Conservation (phyloP, 805 yeast genomes). For the Candida nonsorbophila region DNA sequence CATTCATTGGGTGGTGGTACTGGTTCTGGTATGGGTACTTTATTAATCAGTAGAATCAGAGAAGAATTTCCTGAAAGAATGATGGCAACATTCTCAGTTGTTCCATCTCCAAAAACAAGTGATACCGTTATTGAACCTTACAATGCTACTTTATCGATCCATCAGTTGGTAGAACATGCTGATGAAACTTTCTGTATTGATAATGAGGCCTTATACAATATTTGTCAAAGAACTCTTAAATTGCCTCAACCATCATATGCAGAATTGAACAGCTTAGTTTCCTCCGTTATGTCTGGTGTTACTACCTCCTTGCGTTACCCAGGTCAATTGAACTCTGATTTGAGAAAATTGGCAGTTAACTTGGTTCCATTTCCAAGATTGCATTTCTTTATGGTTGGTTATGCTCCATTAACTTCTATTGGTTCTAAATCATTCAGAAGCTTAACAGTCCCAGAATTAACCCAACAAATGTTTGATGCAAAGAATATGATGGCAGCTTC, state of each 20-base stretch:
- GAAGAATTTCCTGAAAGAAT: slow-evolving; percentile 94
- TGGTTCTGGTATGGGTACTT: slow-evolving; percentile 95
- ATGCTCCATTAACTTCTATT: slow-evolving; percentile 83
- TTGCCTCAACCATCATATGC: slow-evolving; percentile 71
- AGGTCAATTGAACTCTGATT: slow-evolving; percentile 89
- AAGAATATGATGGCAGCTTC: slow-evolving; percentile 95
- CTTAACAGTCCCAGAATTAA: slow-evolving; percentile 82
- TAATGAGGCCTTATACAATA: slow-evolving; percentile 88
- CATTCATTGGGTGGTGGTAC: slow-evolving; percentile 73
- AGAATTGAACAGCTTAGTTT: slow-evolving; percentile 77
- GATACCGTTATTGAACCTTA: slow-evolving; percentile 96
- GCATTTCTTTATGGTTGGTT: slow-evolving; percentile 93
- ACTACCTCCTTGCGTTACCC: slow-evolving; percentile 93
- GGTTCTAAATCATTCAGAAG: slow-evolving; percentile 81
- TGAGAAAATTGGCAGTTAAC: slow-evolving; percentile 90
- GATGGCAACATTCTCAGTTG: slow-evolving; percentile 93
- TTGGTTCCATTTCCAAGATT: slow-evolving; percentile 93
- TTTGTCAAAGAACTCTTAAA: slow-evolving; percentile 82
- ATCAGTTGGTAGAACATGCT: slow-evolving; percentile 84
- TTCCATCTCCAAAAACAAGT: slow-evolving; percentile 86
- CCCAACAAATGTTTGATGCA: slow-evolving; percentile 90
- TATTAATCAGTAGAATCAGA: slow-evolving; percentile 76
- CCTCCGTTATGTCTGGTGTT: slow-evolving; percentile 92
- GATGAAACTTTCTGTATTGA: slow-evolving; percentile 95
- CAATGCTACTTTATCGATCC: slow-evolving; percentile 86